phyloP scores from a whole-genome alignment of 306 rosid genomes.

The Arachis hypogaea region DNA sequence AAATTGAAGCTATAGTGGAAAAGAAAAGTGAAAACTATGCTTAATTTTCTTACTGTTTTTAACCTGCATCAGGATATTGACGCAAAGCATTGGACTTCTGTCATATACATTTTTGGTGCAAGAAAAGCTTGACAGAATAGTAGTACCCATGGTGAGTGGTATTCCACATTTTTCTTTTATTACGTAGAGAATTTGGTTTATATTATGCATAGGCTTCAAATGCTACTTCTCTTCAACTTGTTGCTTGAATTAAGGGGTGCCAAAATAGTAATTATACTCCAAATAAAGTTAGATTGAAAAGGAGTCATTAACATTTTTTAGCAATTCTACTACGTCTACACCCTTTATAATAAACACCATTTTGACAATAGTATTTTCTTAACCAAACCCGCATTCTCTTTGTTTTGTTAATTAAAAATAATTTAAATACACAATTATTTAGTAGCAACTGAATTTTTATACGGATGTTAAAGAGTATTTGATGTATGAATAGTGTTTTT shows the following conservation, averaged over 20 bases:
- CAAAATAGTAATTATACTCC: not conserved
- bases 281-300: not conserved
- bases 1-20: slow-evolving; percentile 9
- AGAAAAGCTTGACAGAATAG: slow-evolving; percentile 76
- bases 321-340: no score
- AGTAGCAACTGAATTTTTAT: no score
- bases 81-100: slow-evolving; percentile 94
- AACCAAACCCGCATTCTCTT: no score
- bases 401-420: no score
- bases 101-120: slow-evolving; percentile 79
- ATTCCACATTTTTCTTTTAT: slow-evolving; percentile 31
- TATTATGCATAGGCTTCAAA: not conserved
- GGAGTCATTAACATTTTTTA: not conserved
- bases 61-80: slow-evolving; percentile 62
- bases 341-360: no score
- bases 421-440: no score
- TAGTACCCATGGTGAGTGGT: slow-evolving; percentile 90
- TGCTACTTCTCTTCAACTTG: slow-evolving; percentile 25
- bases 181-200: slow-evolving; percentile 21
- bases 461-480: no score
- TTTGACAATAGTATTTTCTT: no score
- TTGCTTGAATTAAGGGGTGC: slow-evolving; percentile 5
- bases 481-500: no score
- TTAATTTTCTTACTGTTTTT: slow-evolving; percentile 33
- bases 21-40: slow-evolving; percentile 15